These are phyloP conservation scores for Bathelium albidoporum DNA, from an alignment of 495 filamentous ascomycete species.

Conservation along the genomic window DNA sequence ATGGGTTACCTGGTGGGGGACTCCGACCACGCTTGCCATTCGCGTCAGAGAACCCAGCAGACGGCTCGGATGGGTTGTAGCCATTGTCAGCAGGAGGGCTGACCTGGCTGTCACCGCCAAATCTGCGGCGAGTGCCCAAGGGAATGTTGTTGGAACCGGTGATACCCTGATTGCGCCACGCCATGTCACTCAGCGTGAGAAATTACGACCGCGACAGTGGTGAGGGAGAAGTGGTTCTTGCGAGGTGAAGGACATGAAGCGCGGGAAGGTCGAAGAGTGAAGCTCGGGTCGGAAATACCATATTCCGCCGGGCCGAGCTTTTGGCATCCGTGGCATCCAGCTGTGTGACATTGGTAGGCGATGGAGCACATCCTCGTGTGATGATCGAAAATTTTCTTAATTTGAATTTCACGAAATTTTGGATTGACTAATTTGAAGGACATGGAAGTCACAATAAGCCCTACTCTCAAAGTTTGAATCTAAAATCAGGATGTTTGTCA, in stretches of 20 bases:
- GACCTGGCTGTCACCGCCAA: slow-evolving; percentile 48
- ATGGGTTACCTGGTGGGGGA: slow-evolving; percentile 48
- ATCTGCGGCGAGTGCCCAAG: slow-evolving; percentile 76
- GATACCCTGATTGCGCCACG: slow-evolving; percentile 90
- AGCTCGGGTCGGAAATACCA: background rate
- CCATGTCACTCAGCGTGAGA: slow-evolving; percentile 44
- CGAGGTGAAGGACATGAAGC: background rate
- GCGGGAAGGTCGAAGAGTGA: background rate
- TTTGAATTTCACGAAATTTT: no score
- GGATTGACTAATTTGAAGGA: no score
- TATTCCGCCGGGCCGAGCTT: no score
- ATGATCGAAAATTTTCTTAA: no score
- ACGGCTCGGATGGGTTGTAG: slow-evolving; percentile 46
- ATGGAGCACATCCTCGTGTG: no score
- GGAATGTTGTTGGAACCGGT: slow-evolving; percentile 99
- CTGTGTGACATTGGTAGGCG: no score
- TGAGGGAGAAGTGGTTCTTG: background rate
- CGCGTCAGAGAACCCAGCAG: slow-evolving; percentile 36
- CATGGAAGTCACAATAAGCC: no score
- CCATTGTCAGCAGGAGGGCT: slow-evolving; percentile 42
- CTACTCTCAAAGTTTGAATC: slow-evolving; percentile 12
- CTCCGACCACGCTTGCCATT: slow-evolving; percentile 67
- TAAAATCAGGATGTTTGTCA: slow-evolving; percentile 17
- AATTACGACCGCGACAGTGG: background rate
- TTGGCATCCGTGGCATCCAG: no score